These are phyloP conservation scores for Naematelia aurantialba DNA, from an alignment of 768 basidiomycete species.

Conservation along the genomic window DNA sequence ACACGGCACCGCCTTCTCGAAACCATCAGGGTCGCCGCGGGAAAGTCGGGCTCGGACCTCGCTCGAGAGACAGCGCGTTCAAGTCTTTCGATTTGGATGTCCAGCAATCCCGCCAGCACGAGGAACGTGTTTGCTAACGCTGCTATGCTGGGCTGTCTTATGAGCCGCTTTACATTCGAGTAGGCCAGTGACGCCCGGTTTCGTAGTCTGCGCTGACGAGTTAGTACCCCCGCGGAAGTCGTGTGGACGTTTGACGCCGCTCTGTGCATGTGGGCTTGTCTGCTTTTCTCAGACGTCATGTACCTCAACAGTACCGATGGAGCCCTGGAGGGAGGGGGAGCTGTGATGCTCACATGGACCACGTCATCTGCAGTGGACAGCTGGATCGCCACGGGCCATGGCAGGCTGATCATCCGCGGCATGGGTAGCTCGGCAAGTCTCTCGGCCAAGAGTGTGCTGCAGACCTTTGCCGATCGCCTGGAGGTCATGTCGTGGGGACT, in stretches of 20 bases:
- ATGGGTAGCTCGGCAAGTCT: slow-evolving; percentile 3
- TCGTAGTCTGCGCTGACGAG: slow-evolving; percentile 2
- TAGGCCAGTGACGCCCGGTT: too few species aligned
- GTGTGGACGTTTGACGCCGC: slow-evolving; percentile 19
- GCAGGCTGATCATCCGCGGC: slow-evolving; percentile 6
- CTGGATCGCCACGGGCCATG: slow-evolving; percentile 11
- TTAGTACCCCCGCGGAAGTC: slow-evolving; percentile 15
- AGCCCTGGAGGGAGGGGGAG: background rate
- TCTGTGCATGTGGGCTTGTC: slow-evolving; percentile 17
- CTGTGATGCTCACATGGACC: slow-evolving; percentile 3
- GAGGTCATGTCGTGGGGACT: slow-evolving; percentile 17
- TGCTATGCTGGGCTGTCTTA: slow-evolving; percentile 12
- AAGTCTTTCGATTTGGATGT: background rate
- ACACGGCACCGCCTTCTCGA: slow-evolving; percentile 11
- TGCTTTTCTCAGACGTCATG: background rate
- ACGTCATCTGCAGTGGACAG: slow-evolving; percentile 1
- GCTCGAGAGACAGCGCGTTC: slow-evolving; percentile 1
- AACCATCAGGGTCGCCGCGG: slow-evolving; percentile 16
- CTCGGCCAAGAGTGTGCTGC: background rate
- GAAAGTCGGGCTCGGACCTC: slow-evolving; percentile 6
- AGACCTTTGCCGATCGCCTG: slow-evolving; percentile 2
- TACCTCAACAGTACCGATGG: too few species aligned
- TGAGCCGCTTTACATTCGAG: slow-evolving; percentile 19
- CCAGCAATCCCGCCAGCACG: background rate
- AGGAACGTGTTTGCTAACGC: slow-evolving; percentile 17